Evolutionary conservation across 202 grass and related monocot species (phyloP).

Genomic region (Cymbopogon flexuosus): DNA sequence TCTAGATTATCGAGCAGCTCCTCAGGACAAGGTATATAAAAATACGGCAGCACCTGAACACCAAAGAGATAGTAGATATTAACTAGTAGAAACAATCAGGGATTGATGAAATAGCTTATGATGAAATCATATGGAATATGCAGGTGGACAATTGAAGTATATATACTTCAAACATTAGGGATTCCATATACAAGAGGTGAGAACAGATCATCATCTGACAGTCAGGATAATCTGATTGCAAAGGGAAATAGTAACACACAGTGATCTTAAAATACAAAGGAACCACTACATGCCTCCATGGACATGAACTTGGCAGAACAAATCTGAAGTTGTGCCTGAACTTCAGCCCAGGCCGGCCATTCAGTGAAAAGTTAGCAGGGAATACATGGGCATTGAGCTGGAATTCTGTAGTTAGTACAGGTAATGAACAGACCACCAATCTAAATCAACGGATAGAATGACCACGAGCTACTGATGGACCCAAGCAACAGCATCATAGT

Average conservation of each 20-base stretch:
- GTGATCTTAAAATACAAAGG: not conserved
- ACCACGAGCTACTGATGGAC: not conserved
- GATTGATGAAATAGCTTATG: not conserved
- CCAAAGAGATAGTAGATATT: constrained; percentile 1
- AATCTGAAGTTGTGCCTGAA: not conserved
- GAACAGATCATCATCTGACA: not conserved
- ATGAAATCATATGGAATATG: not conserved
- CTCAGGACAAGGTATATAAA: constrained; percentile 72
- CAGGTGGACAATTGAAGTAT: not conserved
- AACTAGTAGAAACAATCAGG: not conserved
- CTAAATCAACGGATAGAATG: not conserved
- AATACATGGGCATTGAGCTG: not conserved
- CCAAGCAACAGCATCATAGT: not conserved
- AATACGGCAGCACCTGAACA: constrained; percentile 78
- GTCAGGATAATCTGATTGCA: not conserved
- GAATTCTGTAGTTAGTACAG: not conserved
- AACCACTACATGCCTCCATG: not conserved
- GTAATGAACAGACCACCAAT: not conserved
- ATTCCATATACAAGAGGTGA: not conserved
- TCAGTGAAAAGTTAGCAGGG: not conserved
- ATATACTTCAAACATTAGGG: not conserved
- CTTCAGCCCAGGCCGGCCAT: not conserved
- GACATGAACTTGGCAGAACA: not conserved
- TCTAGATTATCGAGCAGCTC: constrained; percentile 57
- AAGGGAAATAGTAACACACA: not conserved